Evolutionary conservation across 176 grass and related monocot genomes (phyloP).

Genomic region (bread wheat (Triticum aestivum)): IWGSC_CS_RefSeq_v2.1 NC_057809.1:532570021-532570520

Average conservation of each 20-base stretch:
- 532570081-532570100: background rate
- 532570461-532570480: background rate
- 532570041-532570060: background rate
- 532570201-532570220: slow-evolving; percentile 22
- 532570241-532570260: slow-evolving; percentile 5
- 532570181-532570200: background rate
- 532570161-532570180: background rate
- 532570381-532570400: background rate
- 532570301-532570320: background rate
- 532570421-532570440: background rate
- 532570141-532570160: background rate
- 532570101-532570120: background rate
- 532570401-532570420: background rate
- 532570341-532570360: background rate
- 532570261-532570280: background rate
- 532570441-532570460: background rate
- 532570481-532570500: slow-evolving; percentile 6
- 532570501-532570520: background rate
- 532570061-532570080: background rate
- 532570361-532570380: background rate
- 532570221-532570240: background rate
- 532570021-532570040: slow-evolving; percentile 16
- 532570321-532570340: background rate
- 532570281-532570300: background rate
- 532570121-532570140: background rate